Base-by-base conservation (phyloP, 148 eudicot genomes). In the Nyssa sinensis region DNA sequence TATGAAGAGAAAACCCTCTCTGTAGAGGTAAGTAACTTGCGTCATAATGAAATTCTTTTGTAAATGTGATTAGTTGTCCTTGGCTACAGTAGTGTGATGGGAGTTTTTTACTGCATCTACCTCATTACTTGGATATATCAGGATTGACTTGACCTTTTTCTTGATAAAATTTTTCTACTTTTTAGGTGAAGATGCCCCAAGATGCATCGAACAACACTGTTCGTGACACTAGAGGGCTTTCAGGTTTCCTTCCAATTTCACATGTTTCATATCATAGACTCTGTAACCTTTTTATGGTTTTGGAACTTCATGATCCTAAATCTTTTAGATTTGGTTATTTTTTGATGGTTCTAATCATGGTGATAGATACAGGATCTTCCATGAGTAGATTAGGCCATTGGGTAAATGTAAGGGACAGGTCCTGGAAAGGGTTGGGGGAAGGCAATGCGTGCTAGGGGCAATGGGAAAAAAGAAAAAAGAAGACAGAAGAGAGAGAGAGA, bases 161-260 rank as follows among this genome's bases (percentile, higher is more conserved):
- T 74, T 37, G 55, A 19, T 67, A 63, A 27, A 47, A 31, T 55
- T 64, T 39, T 11, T 62, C 23, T 62, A 63, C 29, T 47, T 59
- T 82, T 73, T 79, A 92, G 98, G 92, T 94, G 44, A 94, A 83
- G 81, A 94, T 94, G 96, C 98, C 98, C 13, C 98, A 94, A 80
- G 98, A 94, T 85, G 92, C 92, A 70, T 94, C 98, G 64, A 86
- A 81, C 35, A 85, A 84, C 74, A 80, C 86, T 73, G 93, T 94
- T 70, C 94, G 82, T 71, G 98, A 94, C 81, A 94, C 98, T 34
- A 85, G 98, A 81, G 98, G 98, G 74, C 95, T 94, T 78, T 94
- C 98, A 90, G 98, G 98, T 94, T 74, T 66, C 65, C 8, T 55
- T 78, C 62, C 64, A 31, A 9, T 67, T 78, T 53, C 64, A 17